phyloP scores from a whole-genome alignment of 2,329 filamentous ascomycete genomes.

The Aspergillus quadrilineatus region DNA sequence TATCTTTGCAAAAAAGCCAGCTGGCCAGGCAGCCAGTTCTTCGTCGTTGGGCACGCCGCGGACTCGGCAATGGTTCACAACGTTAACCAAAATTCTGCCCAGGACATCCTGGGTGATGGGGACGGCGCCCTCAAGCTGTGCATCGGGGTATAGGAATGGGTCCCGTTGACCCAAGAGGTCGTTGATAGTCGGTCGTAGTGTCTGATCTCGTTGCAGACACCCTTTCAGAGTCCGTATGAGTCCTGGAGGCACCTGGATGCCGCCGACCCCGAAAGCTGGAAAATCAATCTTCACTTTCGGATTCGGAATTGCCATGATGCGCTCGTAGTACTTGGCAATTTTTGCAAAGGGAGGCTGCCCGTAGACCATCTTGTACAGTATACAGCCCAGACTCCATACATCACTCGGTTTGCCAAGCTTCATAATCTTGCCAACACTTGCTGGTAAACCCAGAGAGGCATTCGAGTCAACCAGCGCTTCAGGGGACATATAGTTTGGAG shows the following conservation, averaged over 20 bases:
- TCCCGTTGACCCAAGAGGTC: constrained; percentile 58
- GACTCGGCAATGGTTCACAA: constrained; percentile 59
- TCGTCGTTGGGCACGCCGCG: constrained; percentile 57
- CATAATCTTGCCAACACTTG: constrained; percentile 69
- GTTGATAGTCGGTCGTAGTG: constrained; percentile 56
- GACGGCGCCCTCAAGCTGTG: constrained; percentile 45
- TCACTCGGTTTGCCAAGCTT: constrained; percentile 95
- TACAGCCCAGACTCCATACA: constrained; percentile 94
- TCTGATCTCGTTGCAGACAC: constrained; percentile 60
- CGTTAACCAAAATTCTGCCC: constrained; percentile 58
- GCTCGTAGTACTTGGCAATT: constrained; percentile 80
- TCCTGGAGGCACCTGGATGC: constrained; percentile 54
- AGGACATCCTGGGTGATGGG: constrained; percentile 59
- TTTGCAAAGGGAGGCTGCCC: constrained; percentile 94
- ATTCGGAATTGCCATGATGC: constrained; percentile 61
- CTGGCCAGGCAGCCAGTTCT: constrained; percentile 52
- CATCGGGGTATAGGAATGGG: constrained; percentile 59
- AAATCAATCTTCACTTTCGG: constrained; percentile 50
- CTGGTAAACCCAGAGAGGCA: constrained; percentile 53
- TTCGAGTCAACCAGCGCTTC: constrained; percentile 90
- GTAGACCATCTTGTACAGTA: constrained; percentile 97
- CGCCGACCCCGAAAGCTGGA: constrained; percentile 46
- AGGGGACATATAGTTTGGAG: constrained; percentile 97
- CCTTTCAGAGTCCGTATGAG: constrained; percentile 57
- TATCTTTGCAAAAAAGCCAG: constrained; percentile 50